Conservation (phyloP, 441 rosid genomes). For the Syzygium syzygioides region DNA sequence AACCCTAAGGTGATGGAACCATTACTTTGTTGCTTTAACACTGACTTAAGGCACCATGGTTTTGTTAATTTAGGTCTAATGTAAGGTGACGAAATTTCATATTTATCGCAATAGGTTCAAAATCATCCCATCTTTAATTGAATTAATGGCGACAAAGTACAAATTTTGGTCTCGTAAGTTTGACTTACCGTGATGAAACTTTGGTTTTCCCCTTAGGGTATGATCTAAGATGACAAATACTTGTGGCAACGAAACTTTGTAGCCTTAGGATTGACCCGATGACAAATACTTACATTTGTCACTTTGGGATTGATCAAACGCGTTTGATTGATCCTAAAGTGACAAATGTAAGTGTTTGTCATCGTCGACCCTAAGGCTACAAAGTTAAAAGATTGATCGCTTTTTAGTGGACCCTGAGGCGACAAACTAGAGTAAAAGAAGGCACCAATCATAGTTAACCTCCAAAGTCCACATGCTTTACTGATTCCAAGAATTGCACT, state of each 20-base stretch:
- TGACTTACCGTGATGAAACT: background rate
- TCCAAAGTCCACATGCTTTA: background rate
- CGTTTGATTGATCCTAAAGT: background rate
- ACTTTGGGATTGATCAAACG: background rate
- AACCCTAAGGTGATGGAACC: background rate
- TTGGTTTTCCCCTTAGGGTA: background rate
- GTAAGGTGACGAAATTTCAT: background rate
- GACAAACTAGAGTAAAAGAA: background rate
- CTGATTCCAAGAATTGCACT: background rate
- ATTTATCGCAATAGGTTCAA: background rate
- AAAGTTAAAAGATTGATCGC: background rate
- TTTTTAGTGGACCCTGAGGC: background rate
- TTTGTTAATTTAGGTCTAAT: background rate
- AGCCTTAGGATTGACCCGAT: background rate
- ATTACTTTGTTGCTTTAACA: background rate
- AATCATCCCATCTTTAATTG: background rate
- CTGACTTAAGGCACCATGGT: background rate
- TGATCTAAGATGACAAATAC: background rate
- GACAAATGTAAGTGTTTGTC: background rate
- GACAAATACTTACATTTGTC: background rate
- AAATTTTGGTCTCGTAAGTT: background rate
- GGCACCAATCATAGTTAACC: background rate
- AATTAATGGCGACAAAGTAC: background rate
- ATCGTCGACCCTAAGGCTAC: background rate
- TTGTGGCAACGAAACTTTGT: background rate